Conservation (phyloP, 306 rosid species). For the Psophocarpus tetragonolobus region DNA sequence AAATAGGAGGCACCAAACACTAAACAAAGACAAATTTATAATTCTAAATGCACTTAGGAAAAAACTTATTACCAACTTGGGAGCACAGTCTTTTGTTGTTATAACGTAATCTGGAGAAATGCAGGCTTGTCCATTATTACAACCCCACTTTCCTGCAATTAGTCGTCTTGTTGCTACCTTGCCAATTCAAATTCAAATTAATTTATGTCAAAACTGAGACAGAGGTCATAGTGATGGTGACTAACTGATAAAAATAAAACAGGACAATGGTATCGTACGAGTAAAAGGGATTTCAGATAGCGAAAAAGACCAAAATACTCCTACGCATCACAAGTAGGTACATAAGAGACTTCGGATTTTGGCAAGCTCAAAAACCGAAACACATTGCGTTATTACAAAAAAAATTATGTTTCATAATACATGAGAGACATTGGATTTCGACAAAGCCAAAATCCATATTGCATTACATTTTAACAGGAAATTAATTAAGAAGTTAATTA, state of each 20-base stretch:
- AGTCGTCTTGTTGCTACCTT: constrained; percentile 84
- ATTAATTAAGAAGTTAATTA: no score
- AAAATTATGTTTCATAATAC: no score
- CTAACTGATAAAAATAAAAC: neutral
- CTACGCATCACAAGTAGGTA: no score
- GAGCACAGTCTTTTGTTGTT: constrained; percentile 82
- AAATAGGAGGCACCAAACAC: constrained; percentile 34
- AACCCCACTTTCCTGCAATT: constrained; percentile 91
- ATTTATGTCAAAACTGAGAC: constrained; percentile 26
- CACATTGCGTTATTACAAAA: no score
- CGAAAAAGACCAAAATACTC: no score
- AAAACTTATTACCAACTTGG: constrained; percentile 70
- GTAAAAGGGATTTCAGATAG: no score
- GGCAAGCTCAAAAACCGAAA: no score
- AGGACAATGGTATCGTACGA: constrained; percentile 14
- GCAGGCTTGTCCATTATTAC: constrained; percentile 97
- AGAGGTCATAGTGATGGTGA: neutral
- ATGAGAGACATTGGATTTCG: no score
- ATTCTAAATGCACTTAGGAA: constrained; percentile 14
- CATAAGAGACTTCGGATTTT: no score
- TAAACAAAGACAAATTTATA: constrained; percentile 24
- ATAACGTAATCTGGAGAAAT: constrained; percentile 80
- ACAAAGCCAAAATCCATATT: no score
- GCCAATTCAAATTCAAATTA: constrained; percentile 29
- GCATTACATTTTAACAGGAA: no score